A percentile compares a stretch with the other conserved stretches of the same genome.
These are phyloP conservation scores for Podospora anserina DNA, from an alignment of 495 filamentous ascomycete species.

Conservation along the genomic window DNA sequence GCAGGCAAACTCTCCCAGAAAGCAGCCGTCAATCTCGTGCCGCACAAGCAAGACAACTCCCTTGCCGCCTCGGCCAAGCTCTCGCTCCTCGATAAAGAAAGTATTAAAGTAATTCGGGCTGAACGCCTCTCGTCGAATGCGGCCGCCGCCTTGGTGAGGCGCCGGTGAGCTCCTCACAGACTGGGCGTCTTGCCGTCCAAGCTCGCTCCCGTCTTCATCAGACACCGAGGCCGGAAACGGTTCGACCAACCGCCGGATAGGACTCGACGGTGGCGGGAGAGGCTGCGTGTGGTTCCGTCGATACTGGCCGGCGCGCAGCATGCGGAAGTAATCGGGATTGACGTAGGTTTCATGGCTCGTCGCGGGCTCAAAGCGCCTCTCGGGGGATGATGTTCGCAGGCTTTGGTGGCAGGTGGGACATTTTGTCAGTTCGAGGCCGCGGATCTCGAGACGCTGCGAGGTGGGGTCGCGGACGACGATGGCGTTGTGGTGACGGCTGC, in stretches of 20 bases:
- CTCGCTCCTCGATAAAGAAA: slow-evolving; percentile 84
- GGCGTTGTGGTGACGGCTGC: slow-evolving; percentile 84
- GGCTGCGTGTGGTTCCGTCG: slow-evolving; percentile 24
- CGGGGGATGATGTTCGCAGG: slow-evolving; percentile 48
- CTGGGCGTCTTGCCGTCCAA: slow-evolving; percentile 42
- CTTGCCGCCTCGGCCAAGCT: slow-evolving; percentile 87
- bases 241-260: slow-evolving; percentile 47
- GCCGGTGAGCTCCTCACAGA: slow-evolving; percentile 55
- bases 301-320: slow-evolving; percentile 61
- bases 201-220: slow-evolving; percentile 23
- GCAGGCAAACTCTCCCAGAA: slow-evolving; percentile 87
- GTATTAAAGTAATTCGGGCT: slow-evolving; percentile 85
- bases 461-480: slow-evolving; percentile 86
- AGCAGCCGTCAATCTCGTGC: slow-evolving; percentile 83
- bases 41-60: slow-evolving; percentile 89
- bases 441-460: slow-evolving; percentile 79
- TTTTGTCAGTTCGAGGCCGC: slow-evolving; percentile 59
- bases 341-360: slow-evolving; percentile 61
- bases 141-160: slow-evolving; percentile 47
- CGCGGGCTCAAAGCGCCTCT: slow-evolving; percentile 45
- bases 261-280: slow-evolving; percentile 42
- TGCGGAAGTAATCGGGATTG: slow-evolving; percentile 87
- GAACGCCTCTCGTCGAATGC: slow-evolving; percentile 82
- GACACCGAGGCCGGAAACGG: slow-evolving; percentile 36
- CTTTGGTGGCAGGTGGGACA: slow-evolving; percentile 90